Percentiles rank a stretch among this genome's conserved stretches.
These are phyloP conservation scores for Solanum sitiens DNA, from an alignment of 257 asterid species.

Conservation along the genomic window DNA sequence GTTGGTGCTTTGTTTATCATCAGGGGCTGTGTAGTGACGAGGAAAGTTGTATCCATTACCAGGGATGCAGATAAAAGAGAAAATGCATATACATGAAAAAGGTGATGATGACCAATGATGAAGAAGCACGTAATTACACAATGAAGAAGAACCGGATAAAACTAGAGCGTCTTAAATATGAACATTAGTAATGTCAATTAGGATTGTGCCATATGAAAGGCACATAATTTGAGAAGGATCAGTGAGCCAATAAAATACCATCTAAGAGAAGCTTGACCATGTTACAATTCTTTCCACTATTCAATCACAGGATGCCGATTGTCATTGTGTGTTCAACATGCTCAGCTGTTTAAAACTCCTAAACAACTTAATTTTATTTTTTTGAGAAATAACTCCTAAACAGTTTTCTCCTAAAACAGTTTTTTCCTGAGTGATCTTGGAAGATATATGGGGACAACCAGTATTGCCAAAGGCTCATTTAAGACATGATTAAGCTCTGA, in stretches of 20 bases:
- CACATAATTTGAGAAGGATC: background rate
- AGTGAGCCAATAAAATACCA: background rate
- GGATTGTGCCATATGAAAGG: background rate
- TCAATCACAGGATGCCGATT: background rate
- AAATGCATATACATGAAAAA: background rate
- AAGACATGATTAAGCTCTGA: background rate
- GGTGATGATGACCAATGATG: background rate
- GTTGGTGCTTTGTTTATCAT: constrained; percentile 12
- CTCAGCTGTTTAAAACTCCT: background rate
- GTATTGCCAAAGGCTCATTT: background rate
- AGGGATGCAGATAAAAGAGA: background rate
- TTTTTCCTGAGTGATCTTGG: background rate
- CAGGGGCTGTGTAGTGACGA: constrained; percentile 13
- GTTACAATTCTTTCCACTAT: background rate
- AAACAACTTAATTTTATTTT: background rate
- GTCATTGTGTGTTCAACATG: background rate
- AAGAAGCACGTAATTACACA: background rate
- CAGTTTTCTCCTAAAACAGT: background rate
- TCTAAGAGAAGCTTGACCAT: background rate
- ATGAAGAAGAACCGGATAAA: background rate
- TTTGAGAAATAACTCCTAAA: background rate
- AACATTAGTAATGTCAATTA: background rate
- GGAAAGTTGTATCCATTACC: background rate
- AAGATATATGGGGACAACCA: background rate
- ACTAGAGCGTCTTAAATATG: background rate